Conservation (phyloP, 352 stramenopile genomes). For the Phytophthora niederhauseri region DNA sequence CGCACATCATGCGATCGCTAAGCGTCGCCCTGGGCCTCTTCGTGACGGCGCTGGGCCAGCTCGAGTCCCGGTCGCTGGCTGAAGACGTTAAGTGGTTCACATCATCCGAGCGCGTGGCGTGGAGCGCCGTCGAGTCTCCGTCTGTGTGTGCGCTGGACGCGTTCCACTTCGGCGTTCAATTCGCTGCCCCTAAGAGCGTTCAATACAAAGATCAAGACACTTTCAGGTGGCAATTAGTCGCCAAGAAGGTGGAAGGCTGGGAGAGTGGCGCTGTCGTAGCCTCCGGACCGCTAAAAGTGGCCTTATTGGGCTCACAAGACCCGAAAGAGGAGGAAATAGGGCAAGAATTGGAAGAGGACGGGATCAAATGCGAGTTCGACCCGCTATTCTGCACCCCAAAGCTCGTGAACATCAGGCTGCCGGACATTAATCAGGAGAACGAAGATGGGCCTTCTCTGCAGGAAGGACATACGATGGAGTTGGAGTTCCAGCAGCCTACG, state of each 20-base stretch:
- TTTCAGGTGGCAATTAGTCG: slow-evolving; percentile 42
- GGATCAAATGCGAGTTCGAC: slow-evolving; percentile 59
- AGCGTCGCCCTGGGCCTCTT: slow-evolving; percentile 15
- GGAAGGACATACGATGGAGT: slow-evolving; percentile 49
- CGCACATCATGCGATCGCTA: slow-evolving; percentile 6
- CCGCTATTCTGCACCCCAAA: slow-evolving; percentile 54
- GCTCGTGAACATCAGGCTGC: slow-evolving; percentile 57
- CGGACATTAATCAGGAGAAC: slow-evolving; percentile 32
- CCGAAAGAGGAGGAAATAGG: slow-evolving; percentile 1
- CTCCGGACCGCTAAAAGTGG: slow-evolving; percentile 13
- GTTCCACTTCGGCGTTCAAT: slow-evolving; percentile 43
- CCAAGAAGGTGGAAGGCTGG: slow-evolving; percentile 21
- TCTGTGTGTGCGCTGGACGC: slow-evolving; percentile 32
- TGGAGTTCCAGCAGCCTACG: slow-evolving; percentile 63
- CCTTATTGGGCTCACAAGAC: neutral
- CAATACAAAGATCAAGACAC: slow-evolving; percentile 17
- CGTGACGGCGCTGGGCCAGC: slow-evolving; percentile 3
- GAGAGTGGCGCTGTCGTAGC: slow-evolving; percentile 17
- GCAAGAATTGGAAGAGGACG: slow-evolving; percentile 7
- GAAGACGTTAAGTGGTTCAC: slow-evolving; percentile 22
- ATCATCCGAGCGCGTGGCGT: slow-evolving; percentile 4
- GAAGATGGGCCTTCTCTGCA: slow-evolving; percentile 27
- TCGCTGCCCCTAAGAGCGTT: slow-evolving; percentile 8
- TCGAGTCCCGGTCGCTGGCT: neutral
- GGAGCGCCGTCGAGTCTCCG: slow-evolving; percentile 5